Evolutionary conservation across 495 filamentous ascomycete genomes (phyloP).

Genomic region (Lineolata rhizophorae): DNA sequence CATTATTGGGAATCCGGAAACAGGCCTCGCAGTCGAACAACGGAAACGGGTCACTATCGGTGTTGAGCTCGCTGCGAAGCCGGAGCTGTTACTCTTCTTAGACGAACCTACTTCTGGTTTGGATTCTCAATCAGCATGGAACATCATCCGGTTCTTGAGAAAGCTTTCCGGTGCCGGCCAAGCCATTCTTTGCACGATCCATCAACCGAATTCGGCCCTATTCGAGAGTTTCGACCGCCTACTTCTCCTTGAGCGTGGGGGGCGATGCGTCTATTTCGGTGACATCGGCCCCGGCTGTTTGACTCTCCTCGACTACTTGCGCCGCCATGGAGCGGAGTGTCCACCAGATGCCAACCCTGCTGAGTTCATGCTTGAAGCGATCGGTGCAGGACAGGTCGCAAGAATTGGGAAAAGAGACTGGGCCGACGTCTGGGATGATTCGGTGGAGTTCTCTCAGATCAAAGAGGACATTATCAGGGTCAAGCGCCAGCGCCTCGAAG

Average conservation of each 20-base stretch:
- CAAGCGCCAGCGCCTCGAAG: slow-evolving; percentile 32
- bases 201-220: slow-evolving; percentile 69
- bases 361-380: slow-evolving; percentile 74
- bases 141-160: slow-evolving; percentile 70
- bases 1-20: slow-evolving; percentile 54
- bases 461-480: slow-evolving; percentile 46
- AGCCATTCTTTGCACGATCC: slow-evolving; percentile 80
- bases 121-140: slow-evolving; percentile 68
- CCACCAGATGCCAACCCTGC: slow-evolving; percentile 47
- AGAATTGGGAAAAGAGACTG: slow-evolving; percentile 56
- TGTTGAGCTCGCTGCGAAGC: slow-evolving; percentile 71
- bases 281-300: slow-evolving; percentile 37
- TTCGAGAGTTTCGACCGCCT: slow-evolving; percentile 65
- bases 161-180: slow-evolving; percentile 70
- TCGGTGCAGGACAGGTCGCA: slow-evolving; percentile 56
- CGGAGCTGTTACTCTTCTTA: slow-evolving; percentile 65
- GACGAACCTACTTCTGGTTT: slow-evolving; percentile 84
- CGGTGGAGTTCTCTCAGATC: slow-evolving; percentile 40
- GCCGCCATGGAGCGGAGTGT: slow-evolving; percentile 30
- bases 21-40: slow-evolving; percentile 77
- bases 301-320: slow-evolving; percentile 20
- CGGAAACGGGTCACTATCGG: slow-evolving; percentile 81
- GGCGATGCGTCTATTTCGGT: slow-evolving; percentile 44
- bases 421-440: slow-evolving; percentile 57
- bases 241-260: slow-evolving; percentile 40